phyloP scores from a whole-genome alignment of 2,329 filamentous ascomycete genomes.

The Purpureocillium takamizusanense region DNA sequence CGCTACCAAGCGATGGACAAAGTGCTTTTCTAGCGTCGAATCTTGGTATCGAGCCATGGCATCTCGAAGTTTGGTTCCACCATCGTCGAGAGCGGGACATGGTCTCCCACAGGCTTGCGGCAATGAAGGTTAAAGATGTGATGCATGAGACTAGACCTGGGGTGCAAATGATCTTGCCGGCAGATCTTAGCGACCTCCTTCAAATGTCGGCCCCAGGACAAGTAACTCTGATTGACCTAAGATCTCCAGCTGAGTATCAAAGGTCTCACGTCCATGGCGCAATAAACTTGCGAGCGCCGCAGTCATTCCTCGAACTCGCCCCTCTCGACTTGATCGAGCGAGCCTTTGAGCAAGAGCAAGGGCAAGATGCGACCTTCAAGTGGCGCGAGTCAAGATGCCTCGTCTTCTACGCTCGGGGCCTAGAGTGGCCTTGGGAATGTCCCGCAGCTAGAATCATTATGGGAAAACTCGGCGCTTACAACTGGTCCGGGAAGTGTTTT shows the following conservation, averaged over 20 bases:
- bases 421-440: constrained; percentile 42
- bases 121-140: constrained; percentile 29
- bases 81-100: constrained; percentile 41
- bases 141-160: constrained; percentile 19
- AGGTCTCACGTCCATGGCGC: constrained; percentile 42
- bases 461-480: constrained; percentile 33
- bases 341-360: constrained; percentile 39
- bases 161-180: constrained; percentile 40
- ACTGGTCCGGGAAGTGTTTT: constrained; percentile 43
- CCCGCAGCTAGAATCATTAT: constrained; percentile 36
- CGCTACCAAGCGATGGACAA: constrained; percentile 38
- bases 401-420: constrained; percentile 42
- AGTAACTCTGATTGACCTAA: constrained; percentile 40
- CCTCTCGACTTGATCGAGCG: constrained; percentile 42
- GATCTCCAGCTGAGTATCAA: constrained; percentile 36
- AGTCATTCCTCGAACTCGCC: constrained; percentile 37
- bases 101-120: constrained; percentile 34
- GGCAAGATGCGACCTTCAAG: constrained; percentile 33
- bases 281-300: constrained; percentile 41
- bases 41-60: constrained; percentile 38
- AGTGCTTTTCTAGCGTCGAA: constrained; percentile 46
- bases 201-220: constrained; percentile 38
- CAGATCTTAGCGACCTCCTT: constrained; percentile 39
- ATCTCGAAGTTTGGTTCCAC: constrained; percentile 48
- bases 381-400: constrained; percentile 39